These are phyloP conservation scores for Pyricularia pennisetigena DNA, from an alignment of 2,329 filamentous ascomycete species.

Conservation along the genomic window DNA sequence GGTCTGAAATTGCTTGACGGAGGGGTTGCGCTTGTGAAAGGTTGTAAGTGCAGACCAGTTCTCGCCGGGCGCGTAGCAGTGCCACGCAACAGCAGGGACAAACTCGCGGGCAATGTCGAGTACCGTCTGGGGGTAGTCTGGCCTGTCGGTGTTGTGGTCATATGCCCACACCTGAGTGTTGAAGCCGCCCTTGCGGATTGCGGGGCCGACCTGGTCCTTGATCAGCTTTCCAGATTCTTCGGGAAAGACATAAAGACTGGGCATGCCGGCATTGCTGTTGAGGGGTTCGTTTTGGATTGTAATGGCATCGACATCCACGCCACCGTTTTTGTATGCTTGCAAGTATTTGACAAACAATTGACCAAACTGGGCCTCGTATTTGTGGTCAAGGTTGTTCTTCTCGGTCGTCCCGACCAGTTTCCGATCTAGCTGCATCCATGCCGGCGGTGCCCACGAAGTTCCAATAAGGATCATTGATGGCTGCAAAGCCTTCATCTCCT, in stretches of 20 bases:
- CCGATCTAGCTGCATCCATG: constrained; percentile 30
- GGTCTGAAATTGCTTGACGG: constrained; percentile 34
- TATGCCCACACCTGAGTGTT: constrained; percentile 35
- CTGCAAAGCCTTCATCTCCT: constrained; percentile 23
- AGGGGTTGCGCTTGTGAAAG: constrained; percentile 29
- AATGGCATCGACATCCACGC: constrained; percentile 28
- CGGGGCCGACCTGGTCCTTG: constrained; percentile 26
- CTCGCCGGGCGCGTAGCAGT: constrained; percentile 26
- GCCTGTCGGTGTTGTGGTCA: constrained; percentile 26
- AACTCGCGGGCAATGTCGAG: constrained; percentile 20
- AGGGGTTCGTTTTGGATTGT: constrained; percentile 34
- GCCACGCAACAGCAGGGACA: constrained; percentile 27
- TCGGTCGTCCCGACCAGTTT: constrained; percentile 21
- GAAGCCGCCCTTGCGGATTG: constrained; percentile 26
- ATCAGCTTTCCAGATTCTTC: constrained; percentile 27
- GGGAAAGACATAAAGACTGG: constrained; percentile 27
- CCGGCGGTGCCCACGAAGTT: constrained; percentile 28
- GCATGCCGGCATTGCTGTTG: constrained; percentile 25
- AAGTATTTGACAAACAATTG: constrained; percentile 32
- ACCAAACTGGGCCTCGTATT: constrained; percentile 23
- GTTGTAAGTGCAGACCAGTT: constrained; percentile 25
- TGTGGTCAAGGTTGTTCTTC: constrained; percentile 27
- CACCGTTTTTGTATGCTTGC: constrained; percentile 24
- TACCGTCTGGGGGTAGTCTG: constrained; percentile 27
- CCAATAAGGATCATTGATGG: constrained; percentile 25